Percentiles rank a stretch among this genome's conserved stretches.
These are phyloP conservation scores for Plasmodium inui DNA, from an alignment of 169 alveolate genomes.

Conservation along the genomic window DNA sequence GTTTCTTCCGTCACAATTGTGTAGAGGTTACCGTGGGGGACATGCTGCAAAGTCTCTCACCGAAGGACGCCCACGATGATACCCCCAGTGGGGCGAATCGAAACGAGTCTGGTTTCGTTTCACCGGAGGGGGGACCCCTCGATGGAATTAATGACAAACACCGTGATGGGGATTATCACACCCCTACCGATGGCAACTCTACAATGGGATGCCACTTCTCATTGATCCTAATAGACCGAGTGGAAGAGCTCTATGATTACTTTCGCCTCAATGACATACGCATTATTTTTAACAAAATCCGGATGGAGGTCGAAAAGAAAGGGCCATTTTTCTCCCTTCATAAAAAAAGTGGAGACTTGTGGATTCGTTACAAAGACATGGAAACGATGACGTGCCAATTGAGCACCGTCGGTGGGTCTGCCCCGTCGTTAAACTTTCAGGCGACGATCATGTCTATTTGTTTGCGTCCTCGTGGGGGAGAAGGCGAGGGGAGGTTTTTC, in stretches of 20 bases:
- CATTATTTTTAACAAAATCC: constrained; percentile 1
- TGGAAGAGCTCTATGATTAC: constrained; percentile 43
- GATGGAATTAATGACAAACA: background rate
- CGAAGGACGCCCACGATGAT: background rate
- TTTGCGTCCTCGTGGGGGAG: background rate
- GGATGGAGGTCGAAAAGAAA: constrained; percentile 30
- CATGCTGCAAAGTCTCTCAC: constrained; percentile 7
- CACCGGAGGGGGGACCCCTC: background rate
- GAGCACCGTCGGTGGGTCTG: background rate
- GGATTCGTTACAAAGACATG: constrained; percentile 15
- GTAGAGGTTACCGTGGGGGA: constrained; percentile 40
- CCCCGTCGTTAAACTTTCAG: background rate
- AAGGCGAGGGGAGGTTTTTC: background rate
- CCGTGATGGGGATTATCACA: background rate
- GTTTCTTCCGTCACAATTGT: constrained; percentile 23
- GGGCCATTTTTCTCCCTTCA: background rate
- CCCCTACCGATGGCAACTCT: background rate
- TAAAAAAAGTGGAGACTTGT: background rate
- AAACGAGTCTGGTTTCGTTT: background rate
- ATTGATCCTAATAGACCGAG: constrained; percentile 19
- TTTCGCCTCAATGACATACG: constrained; percentile 36
- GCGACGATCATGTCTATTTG: constrained; percentile 36
- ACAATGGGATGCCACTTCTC: constrained; percentile 41
- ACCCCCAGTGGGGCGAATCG: background rate
- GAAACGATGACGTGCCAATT: constrained; percentile 20